A percentile compares a stretch with the other conserved stretches of the same genome.
Conservation (phyloP, 345 rosid species). For the Microcos paniculata region DNA sequence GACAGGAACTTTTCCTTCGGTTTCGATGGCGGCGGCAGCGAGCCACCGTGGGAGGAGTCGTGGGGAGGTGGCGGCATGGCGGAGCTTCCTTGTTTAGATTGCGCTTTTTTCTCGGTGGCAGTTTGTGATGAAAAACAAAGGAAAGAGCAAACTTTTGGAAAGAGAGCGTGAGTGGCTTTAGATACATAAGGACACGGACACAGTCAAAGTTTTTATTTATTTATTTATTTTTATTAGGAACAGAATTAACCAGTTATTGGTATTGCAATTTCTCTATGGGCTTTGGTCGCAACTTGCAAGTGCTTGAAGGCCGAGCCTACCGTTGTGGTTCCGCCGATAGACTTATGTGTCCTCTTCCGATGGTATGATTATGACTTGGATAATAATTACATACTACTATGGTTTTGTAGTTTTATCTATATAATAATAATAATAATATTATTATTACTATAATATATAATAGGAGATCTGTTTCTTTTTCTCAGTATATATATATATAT, state of each 20-base stretch:
- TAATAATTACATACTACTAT: too few species aligned
- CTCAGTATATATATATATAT: too few species aligned
- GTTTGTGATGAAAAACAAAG: not conserved
- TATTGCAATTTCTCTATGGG: not conserved
- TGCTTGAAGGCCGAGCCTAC: not conserved
- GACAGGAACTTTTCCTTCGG: conserved; percentile 50
- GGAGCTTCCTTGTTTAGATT: not conserved
- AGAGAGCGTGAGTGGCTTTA: not conserved
- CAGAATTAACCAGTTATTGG: not conserved
- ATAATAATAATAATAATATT: too few species aligned
- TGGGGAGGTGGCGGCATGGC: conserved; percentile 23
- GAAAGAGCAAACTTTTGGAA: not conserved
- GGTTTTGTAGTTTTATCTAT: too few species aligned
- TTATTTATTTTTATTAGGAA: not conserved
- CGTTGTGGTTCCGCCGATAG: too few species aligned
- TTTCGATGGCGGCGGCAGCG: conserved; percentile 39
- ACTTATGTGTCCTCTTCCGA: too few species aligned
- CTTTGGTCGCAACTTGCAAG: not conserved
- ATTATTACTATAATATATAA: too few species aligned
- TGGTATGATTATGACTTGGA: too few species aligned
- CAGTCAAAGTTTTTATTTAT: not conserved
- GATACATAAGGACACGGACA: not conserved
- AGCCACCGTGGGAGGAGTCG: conserved; percentile 20
- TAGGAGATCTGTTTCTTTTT: too few species aligned
- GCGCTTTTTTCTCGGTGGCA: conserved; percentile 1